Evolutionary conservation across 2,329 filamentous ascomycete species (phyloP).

Genomic region (Aspergillus sp.): DNA sequence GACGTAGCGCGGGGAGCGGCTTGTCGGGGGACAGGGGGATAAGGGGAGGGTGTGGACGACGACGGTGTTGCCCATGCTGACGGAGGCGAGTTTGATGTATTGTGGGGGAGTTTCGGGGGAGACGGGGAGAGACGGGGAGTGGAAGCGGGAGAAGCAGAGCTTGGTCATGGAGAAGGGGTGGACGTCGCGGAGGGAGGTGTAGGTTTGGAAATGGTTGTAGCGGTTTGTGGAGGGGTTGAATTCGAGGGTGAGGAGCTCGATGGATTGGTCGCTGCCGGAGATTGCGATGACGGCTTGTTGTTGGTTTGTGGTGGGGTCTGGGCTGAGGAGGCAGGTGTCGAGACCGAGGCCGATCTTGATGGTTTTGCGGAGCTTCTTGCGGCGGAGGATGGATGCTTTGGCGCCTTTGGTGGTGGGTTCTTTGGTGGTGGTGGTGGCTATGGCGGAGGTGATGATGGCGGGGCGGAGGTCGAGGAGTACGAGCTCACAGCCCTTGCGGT

Average conservation of each 20-base stretch:
- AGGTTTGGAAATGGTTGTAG: slow-evolving; percentile 52
- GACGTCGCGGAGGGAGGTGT: slow-evolving; percentile 56
- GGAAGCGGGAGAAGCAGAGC: slow-evolving; percentile 53
- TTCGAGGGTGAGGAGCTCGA: slow-evolving; percentile 76
- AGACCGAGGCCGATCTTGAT: slow-evolving; percentile 76
- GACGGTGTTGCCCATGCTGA: slow-evolving; percentile 76
- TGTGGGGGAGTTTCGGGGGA: slow-evolving; percentile 53
- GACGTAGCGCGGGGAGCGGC: slow-evolving; percentile 65
- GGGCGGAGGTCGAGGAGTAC: slow-evolving; percentile 45
- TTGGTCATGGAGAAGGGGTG: slow-evolving; percentile 63
- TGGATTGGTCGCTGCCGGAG: slow-evolving; percentile 75
- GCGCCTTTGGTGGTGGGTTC: not conserved
- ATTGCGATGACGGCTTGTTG: slow-evolving; percentile 82
- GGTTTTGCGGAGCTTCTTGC: slow-evolving; percentile 63
- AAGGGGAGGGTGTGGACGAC: slow-evolving; percentile 79
- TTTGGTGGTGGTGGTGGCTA: not conserved
- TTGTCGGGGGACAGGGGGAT: slow-evolving; percentile 44
- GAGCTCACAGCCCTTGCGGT: slow-evolving; percentile 58
- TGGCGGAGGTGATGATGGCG: slow-evolving; percentile 12
- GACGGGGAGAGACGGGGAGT: slow-evolving; percentile 52
- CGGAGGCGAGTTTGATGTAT: slow-evolving; percentile 75
- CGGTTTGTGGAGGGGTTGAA: slow-evolving; percentile 49
- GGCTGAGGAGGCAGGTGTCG: slow-evolving; percentile 67
- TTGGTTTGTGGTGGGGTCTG: slow-evolving; percentile 60
- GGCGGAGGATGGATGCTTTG: slow-evolving; percentile 48